Evolutionary conservation across 139 green algal species (phyloP).

Genomic region (Chlamydomonas schloesseri): DNA sequence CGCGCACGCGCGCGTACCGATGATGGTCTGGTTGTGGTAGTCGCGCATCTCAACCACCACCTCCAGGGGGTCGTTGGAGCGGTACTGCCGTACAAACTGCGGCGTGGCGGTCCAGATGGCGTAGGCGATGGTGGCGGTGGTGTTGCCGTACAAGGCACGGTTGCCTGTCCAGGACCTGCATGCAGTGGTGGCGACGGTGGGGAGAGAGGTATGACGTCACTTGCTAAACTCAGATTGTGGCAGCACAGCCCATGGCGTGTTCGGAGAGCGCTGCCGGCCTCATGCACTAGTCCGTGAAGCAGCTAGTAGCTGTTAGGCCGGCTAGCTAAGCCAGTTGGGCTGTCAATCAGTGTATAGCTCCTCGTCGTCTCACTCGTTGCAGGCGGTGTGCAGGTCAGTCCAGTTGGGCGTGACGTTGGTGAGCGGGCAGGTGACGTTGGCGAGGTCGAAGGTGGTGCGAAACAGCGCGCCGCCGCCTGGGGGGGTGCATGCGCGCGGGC

Average conservation of each 20-base stretch:
- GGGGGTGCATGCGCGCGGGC: too few species aligned
- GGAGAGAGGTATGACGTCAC: not conserved
- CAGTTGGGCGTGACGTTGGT: not conserved
- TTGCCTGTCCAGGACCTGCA: not conserved
- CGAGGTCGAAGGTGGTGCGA: conserved; percentile 1
- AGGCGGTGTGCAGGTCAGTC: not conserved
- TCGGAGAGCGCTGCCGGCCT: too few species aligned
- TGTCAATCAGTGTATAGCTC: too few species aligned
- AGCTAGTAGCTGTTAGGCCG: too few species aligned
- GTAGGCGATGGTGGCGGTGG: conserved; percentile 4
- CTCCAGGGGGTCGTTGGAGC: not conserved
- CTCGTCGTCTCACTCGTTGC: not conserved
- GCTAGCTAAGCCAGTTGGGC: too few species aligned
- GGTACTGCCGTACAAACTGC: not conserved
- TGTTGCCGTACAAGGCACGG: not conserved
- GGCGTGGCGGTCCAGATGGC: not conserved
- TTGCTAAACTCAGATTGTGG: not conserved
- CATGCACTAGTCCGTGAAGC: too few species aligned
- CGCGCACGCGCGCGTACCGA: too few species aligned
- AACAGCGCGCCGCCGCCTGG: not conserved
- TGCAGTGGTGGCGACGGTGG: too few species aligned
- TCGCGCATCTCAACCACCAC: not conserved
- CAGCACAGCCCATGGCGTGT: too few species aligned
- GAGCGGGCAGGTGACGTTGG: not conserved
- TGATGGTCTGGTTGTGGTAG: not conserved